Base-by-base conservation (phyloP, 2,329 filamentous ascomycete genomes). In the Leptographium lundbergii region DNA sequence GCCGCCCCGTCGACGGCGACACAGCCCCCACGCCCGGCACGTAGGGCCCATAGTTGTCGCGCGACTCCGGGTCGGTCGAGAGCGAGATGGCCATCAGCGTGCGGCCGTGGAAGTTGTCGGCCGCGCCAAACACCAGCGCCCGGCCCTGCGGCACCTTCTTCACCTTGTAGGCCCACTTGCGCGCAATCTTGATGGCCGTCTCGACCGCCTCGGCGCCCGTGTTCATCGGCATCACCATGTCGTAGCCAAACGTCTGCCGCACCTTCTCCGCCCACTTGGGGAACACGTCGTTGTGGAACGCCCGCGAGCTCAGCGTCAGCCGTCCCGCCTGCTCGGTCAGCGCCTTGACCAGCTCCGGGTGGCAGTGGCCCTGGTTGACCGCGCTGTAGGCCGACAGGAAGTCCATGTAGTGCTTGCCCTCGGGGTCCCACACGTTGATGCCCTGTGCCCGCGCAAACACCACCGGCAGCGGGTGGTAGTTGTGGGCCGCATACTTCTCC, bases 221-320 rank as follows among this genome's bases (percentile, higher is more conserved):
- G 78, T 96, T 96, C 91, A 97, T 96, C 64, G 92, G 92, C 72
- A 97, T 75, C 39, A 96, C 90, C 92, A 96, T 96, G 73, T 97
- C 92, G 71, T 95, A 97, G 62, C 90, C 91, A 71, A 96, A 96
- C 70, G 89, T 86, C 65, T 83, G 75, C 66, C 89, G 91, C 63
- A 96, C 86, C 75, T 94, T 96, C 74, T 96, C 87, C 7, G 92
- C 92, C 79, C 95, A 97, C 64, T 87, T 85, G 60, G 92, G 92
- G 76, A 97, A 97, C 63, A 97, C 94, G 77, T 97, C 92, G 72
- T 97, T 99, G 81, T 97, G 87, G 77, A 97, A 99, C 57, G 94
- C 94, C 62, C 92, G 85, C 62, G 91, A 96, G 74, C 90, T 96
- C 65, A 97, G 82, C 0, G 92, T 96, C 69, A 97, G 77, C 47